phyloP scores from a whole-genome alignment of 1,139 yeast genomes.

The Martiniozyma asiatica region DNA sequence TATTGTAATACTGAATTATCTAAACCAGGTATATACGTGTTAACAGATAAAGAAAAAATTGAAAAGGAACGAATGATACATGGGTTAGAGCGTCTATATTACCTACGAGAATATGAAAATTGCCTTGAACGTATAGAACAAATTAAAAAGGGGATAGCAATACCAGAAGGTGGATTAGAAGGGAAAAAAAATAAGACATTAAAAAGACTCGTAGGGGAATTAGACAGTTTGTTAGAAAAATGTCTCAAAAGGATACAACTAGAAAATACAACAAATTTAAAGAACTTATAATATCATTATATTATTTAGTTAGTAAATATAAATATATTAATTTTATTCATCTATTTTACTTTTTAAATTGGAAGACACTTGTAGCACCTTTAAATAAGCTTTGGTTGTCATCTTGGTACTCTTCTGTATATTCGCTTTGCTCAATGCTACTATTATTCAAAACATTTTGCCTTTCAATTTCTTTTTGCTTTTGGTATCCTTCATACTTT shows the following conservation, averaged over 20 bases:
- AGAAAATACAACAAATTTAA: constrained; percentile 10
- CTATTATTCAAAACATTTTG: neutral
- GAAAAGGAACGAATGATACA: constrained; percentile 14
- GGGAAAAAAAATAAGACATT: constrained; percentile 23
- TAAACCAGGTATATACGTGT: constrained; percentile 5
- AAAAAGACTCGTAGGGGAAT: constrained; percentile 35
- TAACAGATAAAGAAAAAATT: constrained; percentile 13
- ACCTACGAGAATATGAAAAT: constrained; percentile 29
- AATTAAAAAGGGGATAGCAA: constrained; percentile 22
- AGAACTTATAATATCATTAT: too few relatives aligned
- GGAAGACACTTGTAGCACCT: constrained; percentile 12
- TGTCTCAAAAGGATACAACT: constrained; percentile 23
- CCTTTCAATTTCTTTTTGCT: constrained; percentile 7
- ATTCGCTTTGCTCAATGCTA: constrained; percentile 2
- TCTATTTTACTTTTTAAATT: neutral
- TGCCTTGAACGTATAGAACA: constrained; percentile 32
- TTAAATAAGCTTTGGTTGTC: constrained; percentile 16
- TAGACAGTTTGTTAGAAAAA: constrained; percentile 29
- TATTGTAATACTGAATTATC: constrained; percentile 10
- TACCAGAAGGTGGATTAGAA: constrained; percentile 10
- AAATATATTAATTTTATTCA: neutral
- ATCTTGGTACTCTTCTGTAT: constrained; percentile 10
- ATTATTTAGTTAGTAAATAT: neutral
- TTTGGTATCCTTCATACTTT: constrained; percentile 25
- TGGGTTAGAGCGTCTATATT: constrained; percentile 42